Conservation (phyloP, 2,329 filamentous ascomycete species). For the Claviceps sp. region DNA sequence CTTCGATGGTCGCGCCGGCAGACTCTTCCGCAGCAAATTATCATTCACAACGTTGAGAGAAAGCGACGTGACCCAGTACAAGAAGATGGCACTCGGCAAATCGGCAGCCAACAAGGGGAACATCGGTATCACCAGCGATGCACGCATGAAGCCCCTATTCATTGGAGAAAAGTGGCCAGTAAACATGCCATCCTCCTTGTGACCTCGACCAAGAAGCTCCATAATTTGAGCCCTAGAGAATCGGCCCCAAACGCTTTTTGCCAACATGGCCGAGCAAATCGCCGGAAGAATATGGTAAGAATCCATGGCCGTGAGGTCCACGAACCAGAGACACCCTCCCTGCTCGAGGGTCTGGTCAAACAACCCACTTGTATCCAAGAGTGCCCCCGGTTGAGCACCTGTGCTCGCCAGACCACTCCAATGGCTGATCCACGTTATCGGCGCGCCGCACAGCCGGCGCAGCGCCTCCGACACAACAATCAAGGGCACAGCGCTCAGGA, state of each 20-base stretch:
- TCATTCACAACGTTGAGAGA: conserved; percentile 21
- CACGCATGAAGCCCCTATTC: conserved; percentile 16
- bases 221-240: conserved; percentile 14
- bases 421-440: conserved; percentile 17
- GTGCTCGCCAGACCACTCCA: conserved; percentile 15
- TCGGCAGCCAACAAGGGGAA: conserved; percentile 21
- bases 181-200: too few species aligned
- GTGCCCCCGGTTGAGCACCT: conserved; percentile 1
- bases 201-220: background rate
- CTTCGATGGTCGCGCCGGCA: conserved; percentile 9
- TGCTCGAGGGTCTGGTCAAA: conserved; percentile 28
- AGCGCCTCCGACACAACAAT: conserved; percentile 36
- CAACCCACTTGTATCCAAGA: conserved; percentile 14
- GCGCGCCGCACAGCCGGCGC: conserved; percentile 29
- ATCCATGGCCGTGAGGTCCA: conserved; percentile 37
- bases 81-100: conserved; percentile 25
- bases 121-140: conserved; percentile 19
- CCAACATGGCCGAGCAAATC: conserved; percentile 18
- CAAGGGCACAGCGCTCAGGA: conserved; percentile 34
- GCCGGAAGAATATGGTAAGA: conserved; percentile 35
- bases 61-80: conserved; percentile 27
- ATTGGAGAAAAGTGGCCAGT: too few species aligned
- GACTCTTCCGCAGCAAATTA: conserved; percentile 13
- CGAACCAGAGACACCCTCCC: conserved; percentile 42
- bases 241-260: conserved; percentile 16